Base-by-base conservation (phyloP, 2,329 filamentous ascomycete species). In the Boeremia lycopersici region DNA sequence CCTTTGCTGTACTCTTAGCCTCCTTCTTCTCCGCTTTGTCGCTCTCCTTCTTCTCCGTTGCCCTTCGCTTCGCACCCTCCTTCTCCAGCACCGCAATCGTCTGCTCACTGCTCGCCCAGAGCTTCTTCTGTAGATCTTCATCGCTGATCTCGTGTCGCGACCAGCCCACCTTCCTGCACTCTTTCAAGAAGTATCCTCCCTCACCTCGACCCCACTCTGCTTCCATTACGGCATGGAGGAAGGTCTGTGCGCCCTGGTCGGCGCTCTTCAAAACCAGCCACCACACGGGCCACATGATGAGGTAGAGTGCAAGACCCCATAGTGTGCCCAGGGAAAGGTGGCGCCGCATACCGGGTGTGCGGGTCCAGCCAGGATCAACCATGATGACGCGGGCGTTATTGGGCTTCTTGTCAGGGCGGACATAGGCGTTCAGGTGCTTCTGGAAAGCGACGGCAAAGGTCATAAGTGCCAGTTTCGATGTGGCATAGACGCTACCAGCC, bases 241-340 rank as follows among this genome's bases (percentile, higher is more conserved):
- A 86, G 5, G 89, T 92, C 76, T 99, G 93, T 0, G 93, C 90
- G 2, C 91, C 95, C 77, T 90, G 87, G 47, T 87, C 78, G 0
- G 92, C 85, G 30, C 89, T 93, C 76, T 99, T 98, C 48, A 99
- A 80, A 1, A 97, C 74, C 19, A 99, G 75, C 91, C 93, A 98
- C 74, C 90, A 91, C 0, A 96, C 62, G 1, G 89, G 82, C 81
- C 93, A 99, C 30, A 86, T 85, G 10, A 89, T 39, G 7, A 96
- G 73, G 74, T 99, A 99, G 15, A 91, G 43, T 0, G 87, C 74
- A 17, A 99, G 79, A 0, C 93, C 93, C 82, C 86, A 87, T 0
- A 99, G 79, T 3, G 90, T 90, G 6, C 95, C 95, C 29, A 91
- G 83, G 0, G 90, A 92, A 26, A 99, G 79, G 88, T 92, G 98